Evolutionary conservation across 2,329 filamentous ascomycete genomes (phyloP).

Genomic region (Taxawa tesnikishii): DNA sequence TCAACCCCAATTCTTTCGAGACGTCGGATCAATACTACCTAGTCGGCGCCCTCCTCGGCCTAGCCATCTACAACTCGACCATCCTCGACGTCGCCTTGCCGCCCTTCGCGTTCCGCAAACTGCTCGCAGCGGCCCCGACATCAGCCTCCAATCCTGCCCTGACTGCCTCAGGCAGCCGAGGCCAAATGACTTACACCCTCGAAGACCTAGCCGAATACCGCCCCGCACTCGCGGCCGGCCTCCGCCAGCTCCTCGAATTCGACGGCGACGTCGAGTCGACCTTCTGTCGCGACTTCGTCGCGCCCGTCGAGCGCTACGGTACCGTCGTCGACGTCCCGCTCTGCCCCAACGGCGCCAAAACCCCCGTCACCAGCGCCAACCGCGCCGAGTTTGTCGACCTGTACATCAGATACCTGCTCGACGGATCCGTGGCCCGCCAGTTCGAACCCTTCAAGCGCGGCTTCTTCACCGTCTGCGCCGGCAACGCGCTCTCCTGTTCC

Average conservation of each 20-base stretch:
- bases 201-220: constrained; percentile 75
- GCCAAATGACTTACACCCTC: constrained; percentile 57
- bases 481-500: constrained; percentile 81
- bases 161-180: constrained; percentile 15
- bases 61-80: constrained; percentile 91
- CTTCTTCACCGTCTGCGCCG: constrained; percentile 84
- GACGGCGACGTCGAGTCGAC: constrained; percentile 72
- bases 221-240: constrained; percentile 61
- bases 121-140: constrained; percentile 64
- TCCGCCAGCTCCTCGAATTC: constrained; percentile 66
- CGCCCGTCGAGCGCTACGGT: constrained; percentile 68
- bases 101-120: constrained; percentile 79
- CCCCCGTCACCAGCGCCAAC: constrained; percentile 72
- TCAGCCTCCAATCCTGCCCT: constrained; percentile 36
- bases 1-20: constrained; percentile 82
- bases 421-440: constrained; percentile 64
- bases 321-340: constrained; percentile 54
- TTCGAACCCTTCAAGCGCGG: constrained; percentile 91
- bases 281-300: constrained; percentile 72
- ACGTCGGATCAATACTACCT: constrained; percentile 86
- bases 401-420: constrained; percentile 70
- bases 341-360: constrained; percentile 58
- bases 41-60: constrained; percentile 73
- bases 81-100: constrained; percentile 82
- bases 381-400: constrained; percentile 76